Base-by-base conservation (phyloP, 1,284 basidiomycete genomes). In the Pisolithus thermaeus region DNA sequence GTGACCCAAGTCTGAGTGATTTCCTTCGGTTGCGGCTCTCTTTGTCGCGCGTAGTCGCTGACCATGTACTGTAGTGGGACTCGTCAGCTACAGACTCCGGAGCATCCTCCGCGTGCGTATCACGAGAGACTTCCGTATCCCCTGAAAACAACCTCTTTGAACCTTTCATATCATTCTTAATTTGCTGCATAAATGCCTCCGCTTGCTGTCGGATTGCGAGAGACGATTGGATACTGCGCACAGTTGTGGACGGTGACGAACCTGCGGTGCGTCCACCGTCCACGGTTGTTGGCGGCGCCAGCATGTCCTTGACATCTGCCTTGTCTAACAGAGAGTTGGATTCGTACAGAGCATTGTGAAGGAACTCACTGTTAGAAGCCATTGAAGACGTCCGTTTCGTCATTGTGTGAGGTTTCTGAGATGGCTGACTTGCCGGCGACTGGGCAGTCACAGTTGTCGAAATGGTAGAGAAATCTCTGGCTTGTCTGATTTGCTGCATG, bases 131-230 rank as follows among this genome's bases (percentile, higher is more conserved):
- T 22, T 84, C 83, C 0, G 79, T 83, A 22, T 82, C 81, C 2
- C 75, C 77, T 2, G 86, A 87, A 59, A 85, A 83, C 2, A 86
- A 58, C 18, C 85, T 81, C 63, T 86, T 87, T 40, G 79, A 75
- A 8, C 79, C 77, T 59, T 80, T 83, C 74, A 89, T 79, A 58
- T 89, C 86, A 51, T 74, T 76, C 67, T 87, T 86, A 56, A 92
- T 90, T 56, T 90, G 87, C 16, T 84, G 86, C 87, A 94, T 91
- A 44, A 93, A 70, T 37, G 77, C 81, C 11, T 81, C 87, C 4
- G 87, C 91, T 58, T 89, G 82, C 58, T 81, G 74, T 37, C 90
- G 77, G 62, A 89, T 88, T 11, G 77, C 80, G 28, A 81, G 70
- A 16, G 85, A 84, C 0, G 83, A 83, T 52, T 79, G 79, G 0